Evolutionary conservation across 2,329 filamentous ascomycete genomes (phyloP).

Genomic region (Ophiobolus disseminans): DNA sequence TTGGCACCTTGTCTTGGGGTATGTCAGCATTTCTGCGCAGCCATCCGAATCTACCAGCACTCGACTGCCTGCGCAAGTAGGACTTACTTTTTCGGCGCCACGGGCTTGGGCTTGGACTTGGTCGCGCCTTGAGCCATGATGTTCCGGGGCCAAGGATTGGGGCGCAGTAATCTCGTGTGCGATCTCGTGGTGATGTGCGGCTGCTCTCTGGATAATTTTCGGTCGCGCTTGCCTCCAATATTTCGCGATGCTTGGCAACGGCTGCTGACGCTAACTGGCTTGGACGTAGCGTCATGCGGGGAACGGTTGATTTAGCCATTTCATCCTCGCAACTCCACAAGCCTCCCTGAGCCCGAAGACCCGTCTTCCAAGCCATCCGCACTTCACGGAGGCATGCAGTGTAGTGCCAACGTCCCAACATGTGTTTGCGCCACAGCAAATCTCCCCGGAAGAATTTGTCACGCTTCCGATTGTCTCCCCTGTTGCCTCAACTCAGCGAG

Average conservation of each 20-base stretch:
- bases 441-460: constrained; percentile 36
- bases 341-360: constrained; percentile 38
- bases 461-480: background rate
- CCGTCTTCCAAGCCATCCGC: constrained; percentile 31
- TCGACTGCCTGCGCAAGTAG: background rate
- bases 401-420: background rate
- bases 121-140: constrained; percentile 58
- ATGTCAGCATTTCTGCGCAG: background rate
- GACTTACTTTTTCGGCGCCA: constrained; percentile 49
- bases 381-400: background rate
- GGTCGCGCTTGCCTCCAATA: constrained; percentile 19
- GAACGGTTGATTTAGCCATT: constrained; percentile 37
- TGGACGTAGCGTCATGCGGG: constrained; percentile 25
- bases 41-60: background rate
- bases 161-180: constrained; percentile 7
- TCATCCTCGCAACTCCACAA: constrained; percentile 14
- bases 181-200: constrained; percentile 2
- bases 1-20: constrained; percentile 52
- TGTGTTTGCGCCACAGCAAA: background rate
- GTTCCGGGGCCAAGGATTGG: background rate
- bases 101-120: constrained; percentile 53
- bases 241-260: constrained; percentile 18
- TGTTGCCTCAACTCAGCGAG: constrained; percentile 1
- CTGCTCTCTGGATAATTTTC: constrained; percentile 20
- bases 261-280: constrained; percentile 14